Conservation (phyloP, 2,329 filamentous ascomycete species). For the Claviceps paspali region DNA sequence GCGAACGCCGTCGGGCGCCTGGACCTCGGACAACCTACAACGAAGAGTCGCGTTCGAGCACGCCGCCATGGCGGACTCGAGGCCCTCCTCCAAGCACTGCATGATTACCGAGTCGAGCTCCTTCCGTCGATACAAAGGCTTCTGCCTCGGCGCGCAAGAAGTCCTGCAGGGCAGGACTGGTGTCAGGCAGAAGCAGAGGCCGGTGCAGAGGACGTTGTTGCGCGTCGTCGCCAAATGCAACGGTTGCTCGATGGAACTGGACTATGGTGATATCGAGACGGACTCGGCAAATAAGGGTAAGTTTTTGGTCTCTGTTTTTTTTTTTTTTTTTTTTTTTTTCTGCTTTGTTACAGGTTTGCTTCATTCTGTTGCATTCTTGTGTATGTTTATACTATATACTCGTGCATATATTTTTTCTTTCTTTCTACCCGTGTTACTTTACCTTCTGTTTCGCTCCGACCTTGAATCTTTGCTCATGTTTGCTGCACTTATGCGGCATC, state of each 20-base stretch:
- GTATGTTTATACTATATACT: too few relatives aligned
- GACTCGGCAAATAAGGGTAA: slow-evolving; percentile 34
- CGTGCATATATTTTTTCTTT: too few relatives aligned
- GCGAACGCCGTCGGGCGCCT: slow-evolving; percentile 1
- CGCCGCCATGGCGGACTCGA: background rate
- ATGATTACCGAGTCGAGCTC: slow-evolving; percentile 30
- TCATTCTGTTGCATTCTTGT: too few relatives aligned
- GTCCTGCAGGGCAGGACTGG: slow-evolving; percentile 31
- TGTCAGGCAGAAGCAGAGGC: slow-evolving; percentile 34
- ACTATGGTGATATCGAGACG: slow-evolving; percentile 34
- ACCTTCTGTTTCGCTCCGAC: too few relatives aligned
- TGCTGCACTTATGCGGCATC: too few relatives aligned
- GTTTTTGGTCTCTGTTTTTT: too few relatives aligned
- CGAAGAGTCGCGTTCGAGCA: slow-evolving; percentile 1
- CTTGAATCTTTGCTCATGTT: too few relatives aligned
- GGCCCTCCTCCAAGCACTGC: slow-evolving; percentile 16
- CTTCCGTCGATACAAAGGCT: slow-evolving; percentile 36
- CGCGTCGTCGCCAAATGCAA: slow-evolving; percentile 32
- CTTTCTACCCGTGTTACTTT: too few relatives aligned
- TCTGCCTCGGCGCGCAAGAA: slow-evolving; percentile 38
- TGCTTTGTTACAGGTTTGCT: too few relatives aligned
- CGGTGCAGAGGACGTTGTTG: slow-evolving; percentile 19
- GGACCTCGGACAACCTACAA: background rate
- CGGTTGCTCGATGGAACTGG: slow-evolving; percentile 36
- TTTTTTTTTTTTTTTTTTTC: background rate